A percentile compares a stretch with the other conserved stretches of the same genome.
phyloP scores from a whole-genome alignment of 2,329 filamentous ascomycete genomes.

The Beauveria sp. region DNA sequence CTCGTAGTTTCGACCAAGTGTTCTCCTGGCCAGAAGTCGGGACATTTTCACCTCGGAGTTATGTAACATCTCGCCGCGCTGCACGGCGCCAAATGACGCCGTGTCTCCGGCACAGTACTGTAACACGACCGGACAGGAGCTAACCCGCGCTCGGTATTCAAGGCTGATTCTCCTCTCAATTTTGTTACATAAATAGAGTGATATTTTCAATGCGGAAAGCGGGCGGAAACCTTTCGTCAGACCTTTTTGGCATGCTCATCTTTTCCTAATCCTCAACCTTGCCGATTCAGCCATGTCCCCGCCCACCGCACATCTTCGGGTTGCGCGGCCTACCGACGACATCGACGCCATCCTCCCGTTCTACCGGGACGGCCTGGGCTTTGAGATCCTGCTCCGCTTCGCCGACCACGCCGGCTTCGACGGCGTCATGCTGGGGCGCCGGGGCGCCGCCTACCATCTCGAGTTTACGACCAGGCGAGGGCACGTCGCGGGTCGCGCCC shows the following conservation, averaged over 20 bases:
- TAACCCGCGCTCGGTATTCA: not conserved
- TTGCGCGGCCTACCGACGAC: slow-evolving; percentile 33
- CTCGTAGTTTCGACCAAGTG: not conserved
- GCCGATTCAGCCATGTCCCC: not conserved
- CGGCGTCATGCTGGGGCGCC: slow-evolving; percentile 34
- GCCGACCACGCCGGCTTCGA: slow-evolving; percentile 30
- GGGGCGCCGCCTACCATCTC: slow-evolving; percentile 30
- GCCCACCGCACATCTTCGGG: slow-evolving; percentile 25
- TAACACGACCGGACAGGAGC: not conserved
- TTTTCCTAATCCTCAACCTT: no score
- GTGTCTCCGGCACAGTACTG: not conserved
- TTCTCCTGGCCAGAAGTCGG: not conserved
- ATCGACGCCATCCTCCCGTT: slow-evolving; percentile 31
- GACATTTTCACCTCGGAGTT: not conserved
- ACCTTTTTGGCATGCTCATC: no score
- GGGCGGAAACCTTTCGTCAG: not conserved
- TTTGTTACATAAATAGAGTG: not conserved
- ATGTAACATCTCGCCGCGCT: not conserved
- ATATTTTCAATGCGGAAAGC: not conserved
- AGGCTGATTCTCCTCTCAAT: not conserved
- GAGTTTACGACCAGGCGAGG: slow-evolving; percentile 31
- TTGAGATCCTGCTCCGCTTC: slow-evolving; percentile 27
- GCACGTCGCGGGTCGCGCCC: slow-evolving; percentile 27
- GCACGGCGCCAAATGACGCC: not conserved
- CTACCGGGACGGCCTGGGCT: slow-evolving; percentile 33